A percentile compares a stretch with the other conserved stretches of the same genome.
Evolutionary conservation across 106 monocot species (phyloP).

Genomic region (Alisma plantagoaquatica): DNA sequence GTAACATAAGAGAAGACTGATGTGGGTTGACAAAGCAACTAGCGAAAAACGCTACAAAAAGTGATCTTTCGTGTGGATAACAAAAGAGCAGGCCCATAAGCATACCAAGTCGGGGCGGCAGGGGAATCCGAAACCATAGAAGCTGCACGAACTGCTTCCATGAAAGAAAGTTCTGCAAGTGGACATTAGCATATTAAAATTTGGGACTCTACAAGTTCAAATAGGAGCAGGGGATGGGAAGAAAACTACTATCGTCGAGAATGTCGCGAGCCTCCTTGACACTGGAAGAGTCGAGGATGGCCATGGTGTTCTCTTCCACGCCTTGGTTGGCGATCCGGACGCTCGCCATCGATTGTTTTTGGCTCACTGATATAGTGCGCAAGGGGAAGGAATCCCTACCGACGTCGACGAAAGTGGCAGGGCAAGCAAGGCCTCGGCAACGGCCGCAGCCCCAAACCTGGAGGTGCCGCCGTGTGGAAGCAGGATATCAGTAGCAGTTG

Average conservation of each 20-base stretch:
- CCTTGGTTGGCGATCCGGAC: constrained; percentile 13
- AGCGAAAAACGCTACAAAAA: no score
- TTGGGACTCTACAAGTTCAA: no score
- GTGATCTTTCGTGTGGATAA: no score
- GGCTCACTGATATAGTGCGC: no score
- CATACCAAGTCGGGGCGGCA: constrained; percentile 45
- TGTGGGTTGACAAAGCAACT: no score
- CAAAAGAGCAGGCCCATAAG: no score
- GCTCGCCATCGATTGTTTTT: constrained; percentile 26
- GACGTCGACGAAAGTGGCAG: neutral
- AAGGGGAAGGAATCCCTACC: no score
- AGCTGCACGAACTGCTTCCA: constrained; percentile 67
- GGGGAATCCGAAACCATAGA: constrained; percentile 32
- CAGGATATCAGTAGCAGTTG: no score
- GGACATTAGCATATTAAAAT: no score
- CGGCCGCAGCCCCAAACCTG: no score
- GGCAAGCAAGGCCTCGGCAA: neutral
- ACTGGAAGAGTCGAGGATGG: constrained; percentile 84
- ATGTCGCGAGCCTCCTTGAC: constrained; percentile 57
- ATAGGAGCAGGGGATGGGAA: neutral
- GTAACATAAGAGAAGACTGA: no score
- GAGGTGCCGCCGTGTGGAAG: no score
- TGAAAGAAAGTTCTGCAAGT: constrained; percentile 63
- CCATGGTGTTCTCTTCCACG: constrained; percentile 73
- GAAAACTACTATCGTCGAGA: constrained; percentile 61